Evolutionary conservation across 2,329 filamentous ascomycete species (phyloP), one percentile per base, ranked within the genome.

Genomic region (Rhytidhysteron rufulum): DNA sequence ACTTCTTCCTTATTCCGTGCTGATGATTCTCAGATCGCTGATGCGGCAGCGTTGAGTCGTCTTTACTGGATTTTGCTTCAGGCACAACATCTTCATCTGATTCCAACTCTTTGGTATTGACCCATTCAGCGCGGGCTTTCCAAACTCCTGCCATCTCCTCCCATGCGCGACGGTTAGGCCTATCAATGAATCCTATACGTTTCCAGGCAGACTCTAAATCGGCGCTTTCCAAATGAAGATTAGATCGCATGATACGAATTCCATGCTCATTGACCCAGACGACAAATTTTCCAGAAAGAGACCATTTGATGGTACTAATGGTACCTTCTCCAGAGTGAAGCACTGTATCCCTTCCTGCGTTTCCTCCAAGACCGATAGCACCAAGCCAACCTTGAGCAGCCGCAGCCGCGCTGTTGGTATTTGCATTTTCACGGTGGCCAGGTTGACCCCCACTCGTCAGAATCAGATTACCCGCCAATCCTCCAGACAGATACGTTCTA

Each of bases 191-290:
- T 18, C 88, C 90, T 47, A 98, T 88, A 8, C 91, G 79, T 65
- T 93, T 95, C 94, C 94, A 98, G 2, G 90, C 88, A 49, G 85
- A 83, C 13, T 96, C 90, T 2, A 77, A 71, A 56, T 95, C 85
- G 10, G 77, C 76, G 47, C 74, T 82, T 5, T 94, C 88, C 4
- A 96, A 74, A 51, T 90, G 81, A 16, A 94, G 60, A 60, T 93
- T 88, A 4, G 88, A 88, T 27, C 93, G 81, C 90, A 97, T 97
- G 45, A 98, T 93, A 63, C 96, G 96, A 61, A 97, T 94, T 4
- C 93, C 93, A 56, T 94, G 85, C 65, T 98, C 93, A 57, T 97
- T 98, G 30, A 95, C 77, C 93, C 93, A 98, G 0, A 83, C 87
- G 1, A 96, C 86, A 57, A 90, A 97, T 67, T 86, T 93, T 1